Evolutionary conservation across 1,284 basidiomycete species (phyloP), one percentile per base, ranked within the genome.

Genomic region (Peniophora sp.): DNA sequence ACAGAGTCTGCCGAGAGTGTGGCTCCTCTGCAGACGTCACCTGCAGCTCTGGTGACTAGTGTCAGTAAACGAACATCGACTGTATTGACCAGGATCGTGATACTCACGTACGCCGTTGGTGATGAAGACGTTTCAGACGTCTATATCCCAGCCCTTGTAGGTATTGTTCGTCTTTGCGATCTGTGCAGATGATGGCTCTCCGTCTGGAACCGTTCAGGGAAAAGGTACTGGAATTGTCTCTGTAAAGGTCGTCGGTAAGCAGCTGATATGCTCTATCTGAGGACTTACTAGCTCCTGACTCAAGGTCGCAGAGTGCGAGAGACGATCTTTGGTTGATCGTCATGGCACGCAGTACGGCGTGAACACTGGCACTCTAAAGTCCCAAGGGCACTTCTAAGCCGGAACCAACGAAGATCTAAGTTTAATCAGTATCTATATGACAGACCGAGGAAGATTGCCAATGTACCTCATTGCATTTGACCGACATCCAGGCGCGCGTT

Each of bases 1-100:
- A 74, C 65, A 27, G 69, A 69, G 24, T 76, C 72, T 1, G 83
- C 79, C 3, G 84, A 85, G 14, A 85, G 67, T 0, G 85, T 86
- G 6, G 77, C 76, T 52, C 83, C 81, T 53, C 76, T 74, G 84
- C 84, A 88, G n/a, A 85, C 83, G 60, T 87, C 85, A 47, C 80
- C 83, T 83, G 37, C 17, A 18, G 18, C 43, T 22, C 14, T n/a
- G n/a, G n/a, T n/a, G n/a, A n/a, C n/a, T 1, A 23, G 42, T 0
- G 47, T 43, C 8, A 43, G 35, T 27, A 14, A 22, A 35, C 37
- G 48, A 39, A 18, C 20, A 39, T 20, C 39, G 42, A 50, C 6
- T n/a, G 24, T 47, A 44, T 34, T 44, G 35, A 23, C 45, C 27
- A 27, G 27, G 5, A 46, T n/a, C 23, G 42, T 45, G 3, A 18